phyloP scores from a whole-genome alignment of 164 flowering plant genomes.

The Platanus orientalis region DNA sequence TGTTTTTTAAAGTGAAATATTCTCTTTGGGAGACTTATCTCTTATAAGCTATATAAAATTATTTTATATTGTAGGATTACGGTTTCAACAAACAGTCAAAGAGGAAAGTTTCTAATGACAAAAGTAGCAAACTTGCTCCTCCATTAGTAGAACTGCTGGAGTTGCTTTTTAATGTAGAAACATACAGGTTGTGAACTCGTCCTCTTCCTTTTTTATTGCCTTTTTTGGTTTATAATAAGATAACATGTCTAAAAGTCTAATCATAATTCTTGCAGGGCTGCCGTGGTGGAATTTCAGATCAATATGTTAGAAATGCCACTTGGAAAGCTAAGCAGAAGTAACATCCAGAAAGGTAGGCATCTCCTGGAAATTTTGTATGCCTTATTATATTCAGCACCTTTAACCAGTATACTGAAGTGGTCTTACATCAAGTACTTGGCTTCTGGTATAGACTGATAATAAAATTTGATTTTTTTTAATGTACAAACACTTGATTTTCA shows the following conservation, averaged over 20 bases:
- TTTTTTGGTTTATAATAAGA: neutral
- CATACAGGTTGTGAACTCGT: conserved; percentile 61
- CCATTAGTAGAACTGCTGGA: conserved; percentile 70
- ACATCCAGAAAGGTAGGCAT: conserved; percentile 73
- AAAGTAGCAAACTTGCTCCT: conserved; percentile 60
- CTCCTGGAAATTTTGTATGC: neutral
- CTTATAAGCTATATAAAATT: conserved; percentile 2
- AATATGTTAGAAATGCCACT: conserved; percentile 99
- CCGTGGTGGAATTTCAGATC: conserved; percentile 97
- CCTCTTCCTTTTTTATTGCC: conserved; percentile 5
- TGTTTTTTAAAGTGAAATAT: conserved; percentile 8
- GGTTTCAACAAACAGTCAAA: conserved; percentile 61
- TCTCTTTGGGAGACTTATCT: neutral
- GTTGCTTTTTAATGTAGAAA: conserved; percentile 90
- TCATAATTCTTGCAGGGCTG: conserved; percentile 54
- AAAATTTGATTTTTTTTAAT: neutral
- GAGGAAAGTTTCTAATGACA: conserved; percentile 29
- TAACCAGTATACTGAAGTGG: neutral
- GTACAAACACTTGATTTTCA: neutral
- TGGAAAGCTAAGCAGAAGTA: conserved; percentile 90
- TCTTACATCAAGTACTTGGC: neutral
- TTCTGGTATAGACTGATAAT: neutral
- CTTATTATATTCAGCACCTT: neutral
- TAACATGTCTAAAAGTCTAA: neutral
- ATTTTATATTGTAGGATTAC: conserved; percentile 65